Percentiles rank a stretch among this genome's conserved stretches.
These are phyloP conservation scores for Melaleuca alternifolia DNA, from an alignment of 345 rosid genomes.

Conservation along the genomic window DNA sequence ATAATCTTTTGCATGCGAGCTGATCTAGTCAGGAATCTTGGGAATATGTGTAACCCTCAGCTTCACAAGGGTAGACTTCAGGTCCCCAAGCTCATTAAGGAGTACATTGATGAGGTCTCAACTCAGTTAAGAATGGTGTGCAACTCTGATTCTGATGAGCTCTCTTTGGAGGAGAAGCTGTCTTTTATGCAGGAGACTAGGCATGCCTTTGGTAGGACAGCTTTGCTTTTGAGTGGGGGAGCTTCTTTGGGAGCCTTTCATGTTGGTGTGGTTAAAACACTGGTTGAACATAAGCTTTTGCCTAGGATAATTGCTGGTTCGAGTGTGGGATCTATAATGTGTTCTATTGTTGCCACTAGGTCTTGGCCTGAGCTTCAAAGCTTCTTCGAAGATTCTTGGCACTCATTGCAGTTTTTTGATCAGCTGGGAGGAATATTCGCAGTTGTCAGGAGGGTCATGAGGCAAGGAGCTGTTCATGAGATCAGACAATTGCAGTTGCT, in stretches of 20 bases:
- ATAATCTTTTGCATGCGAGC: slow-evolving; percentile 97
- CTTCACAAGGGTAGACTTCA: slow-evolving; percentile 98
- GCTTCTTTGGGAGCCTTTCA: slow-evolving; percentile 97
- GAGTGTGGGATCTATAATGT: slow-evolving; percentile 91
- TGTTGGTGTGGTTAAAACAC: slow-evolving; percentile 78
- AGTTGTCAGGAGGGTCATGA: slow-evolving; percentile 76
- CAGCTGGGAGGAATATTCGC: slow-evolving; percentile 86
- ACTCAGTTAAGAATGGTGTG: slow-evolving; percentile 90
- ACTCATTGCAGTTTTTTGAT: slow-evolving; percentile 82
- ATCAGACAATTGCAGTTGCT: slow-evolving; percentile 82
- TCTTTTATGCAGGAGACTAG: slow-evolving; percentile 97
- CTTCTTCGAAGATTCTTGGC: slow-evolving; percentile 82
- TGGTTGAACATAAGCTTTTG: slow-evolving; percentile 81
- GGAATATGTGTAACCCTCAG: slow-evolving; percentile 94
- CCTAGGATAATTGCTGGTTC: slow-evolving; percentile 95
- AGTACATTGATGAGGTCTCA: slow-evolving; percentile 88
- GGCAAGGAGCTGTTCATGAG: slow-evolving; percentile 87
- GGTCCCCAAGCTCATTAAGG: slow-evolving; percentile 83
- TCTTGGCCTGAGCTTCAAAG: slow-evolving; percentile 98
- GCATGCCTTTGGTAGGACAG: slow-evolving; percentile 96
- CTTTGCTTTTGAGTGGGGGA: slow-evolving; percentile 95
- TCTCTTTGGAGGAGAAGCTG: slow-evolving; percentile 86
- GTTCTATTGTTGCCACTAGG: slow-evolving; percentile 77
- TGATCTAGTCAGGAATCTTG: slow-evolving; percentile 85
- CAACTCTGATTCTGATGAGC: slow-evolving; percentile 78